phyloP scores from a whole-genome alignment of 371 early-diverging fungal species.

The Mortierella sp. region DNA sequence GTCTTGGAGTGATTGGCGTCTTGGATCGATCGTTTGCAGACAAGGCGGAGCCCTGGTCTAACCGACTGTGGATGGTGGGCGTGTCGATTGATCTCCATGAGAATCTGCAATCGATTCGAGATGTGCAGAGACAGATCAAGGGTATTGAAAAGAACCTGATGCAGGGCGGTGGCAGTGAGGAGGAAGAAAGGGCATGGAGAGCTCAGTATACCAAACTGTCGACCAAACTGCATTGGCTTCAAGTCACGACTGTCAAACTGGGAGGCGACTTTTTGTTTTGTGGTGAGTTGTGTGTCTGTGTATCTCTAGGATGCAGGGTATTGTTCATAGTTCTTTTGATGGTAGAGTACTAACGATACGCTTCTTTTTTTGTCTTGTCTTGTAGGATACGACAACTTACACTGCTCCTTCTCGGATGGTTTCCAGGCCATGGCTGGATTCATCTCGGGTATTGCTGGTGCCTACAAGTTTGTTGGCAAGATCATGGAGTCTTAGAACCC shows the following conservation, averaged over 20 bases:
- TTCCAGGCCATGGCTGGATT: constrained; percentile 80
- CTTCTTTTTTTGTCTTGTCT: constrained; percentile 44
- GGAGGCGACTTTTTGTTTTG: constrained; percentile 73
- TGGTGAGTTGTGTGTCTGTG: constrained; percentile 58
- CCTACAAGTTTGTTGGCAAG: constrained; percentile 65
- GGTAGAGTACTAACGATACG: not conserved
- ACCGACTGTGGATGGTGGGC: constrained; percentile 70
- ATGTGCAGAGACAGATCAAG: constrained; percentile 31
- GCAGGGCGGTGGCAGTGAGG: constrained; percentile 10
- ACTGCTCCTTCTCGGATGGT: constrained; percentile 71
- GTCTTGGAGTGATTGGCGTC: constrained; percentile 76
- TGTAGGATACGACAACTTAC: constrained; percentile 76
- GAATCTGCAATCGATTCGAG: constrained; percentile 38
- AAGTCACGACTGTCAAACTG: constrained; percentile 67
- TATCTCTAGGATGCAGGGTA: not conserved
- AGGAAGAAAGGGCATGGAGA: constrained; percentile 15
- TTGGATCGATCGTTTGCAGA: constrained; percentile 57
- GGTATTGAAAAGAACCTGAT: constrained; percentile 18
- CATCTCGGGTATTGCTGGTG: constrained; percentile 71
- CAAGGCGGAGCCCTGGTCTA: constrained; percentile 62
- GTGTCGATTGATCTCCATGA: constrained; percentile 65
- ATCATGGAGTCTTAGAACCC: constrained; percentile 32
- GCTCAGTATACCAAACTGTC: constrained; percentile 30
- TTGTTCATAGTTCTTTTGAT: not conserved
- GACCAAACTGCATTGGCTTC: constrained; percentile 59